Base-by-base conservation (phyloP, 2,329 filamentous ascomycete species). In the Ophiostoma sp. region DNA sequence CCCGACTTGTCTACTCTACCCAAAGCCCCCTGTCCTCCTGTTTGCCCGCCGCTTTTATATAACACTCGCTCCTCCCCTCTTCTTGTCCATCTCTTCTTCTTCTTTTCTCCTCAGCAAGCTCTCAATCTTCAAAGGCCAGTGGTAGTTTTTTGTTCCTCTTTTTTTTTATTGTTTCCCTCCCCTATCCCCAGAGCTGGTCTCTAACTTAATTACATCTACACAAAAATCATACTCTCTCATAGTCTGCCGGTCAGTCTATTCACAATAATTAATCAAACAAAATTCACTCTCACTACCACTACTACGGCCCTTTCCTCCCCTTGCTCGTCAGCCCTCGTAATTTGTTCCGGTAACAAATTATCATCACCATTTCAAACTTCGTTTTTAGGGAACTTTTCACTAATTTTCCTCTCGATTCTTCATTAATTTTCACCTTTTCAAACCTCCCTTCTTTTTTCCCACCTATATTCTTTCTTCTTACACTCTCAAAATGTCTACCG, bases 401-500 rank as follows among this genome's bases (percentile, higher is more conserved):
- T 41, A 44, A 27, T 27, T 27, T 27, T 27, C 27, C 27, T 27
- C 27, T 27, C 45, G 40, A 52, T 66, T 63, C n/a, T 52, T 63
- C 49, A 36, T 47, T 49, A 62, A 41, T 66, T 55, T 63, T 62
- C n/a, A 44, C 14, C 38, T 55, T 62, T 68, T 49, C 14, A 75
- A 76, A n/a, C 42, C 12, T 16, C n/a, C 47, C 47, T 18, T 27
- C 14, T 62, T 75, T 76, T 75, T 75, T 78, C 78, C 76, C 41
- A 18, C 47, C 18, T 52, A 52, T 9, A n/a, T 42, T 76, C 80
- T 76, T 73, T 72, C 36, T 78, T 77, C 74, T 74, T 74, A 71
- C 44, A 45, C 42, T 40, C 77, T 76, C 79, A 88, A 78, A 83
- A 96, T 96, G 92, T 89, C 93, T 81, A 84, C 92, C 79, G 88